These are phyloP conservation scores for Microglena sp. DNA, from an alignment of 139 green algal genomes.

Conservation along the genomic window DNA sequence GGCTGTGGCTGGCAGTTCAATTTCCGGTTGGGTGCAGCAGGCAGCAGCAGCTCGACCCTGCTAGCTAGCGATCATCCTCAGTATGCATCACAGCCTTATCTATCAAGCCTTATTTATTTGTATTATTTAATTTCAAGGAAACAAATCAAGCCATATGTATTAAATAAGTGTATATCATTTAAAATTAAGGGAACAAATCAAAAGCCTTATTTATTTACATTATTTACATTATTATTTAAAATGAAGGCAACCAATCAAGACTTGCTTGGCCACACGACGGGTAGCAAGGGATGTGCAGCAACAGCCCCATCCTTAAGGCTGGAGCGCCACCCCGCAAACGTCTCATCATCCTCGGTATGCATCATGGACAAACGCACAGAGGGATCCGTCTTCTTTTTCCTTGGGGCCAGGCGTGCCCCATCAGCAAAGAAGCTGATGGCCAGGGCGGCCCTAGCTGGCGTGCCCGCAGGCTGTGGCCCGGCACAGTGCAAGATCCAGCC, in stretches of 20 bases:
- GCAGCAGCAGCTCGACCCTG: no score
- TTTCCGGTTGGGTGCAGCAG: no score
- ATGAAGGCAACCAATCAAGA: background rate
- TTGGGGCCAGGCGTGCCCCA: background rate
- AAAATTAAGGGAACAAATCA: no score
- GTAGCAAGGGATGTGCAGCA: background rate
- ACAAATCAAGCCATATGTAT: no score
- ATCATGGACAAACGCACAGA: background rate
- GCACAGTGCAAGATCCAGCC: constrained; percentile 57
- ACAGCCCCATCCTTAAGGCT: background rate
- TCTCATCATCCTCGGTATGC: constrained; percentile 1
- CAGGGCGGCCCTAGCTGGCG: background rate
- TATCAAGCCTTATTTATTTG: no score
- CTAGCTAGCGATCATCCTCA: no score
- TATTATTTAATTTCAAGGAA: no score
- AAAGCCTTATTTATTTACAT: no score
- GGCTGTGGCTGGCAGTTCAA: no score
- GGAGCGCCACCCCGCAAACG: background rate
- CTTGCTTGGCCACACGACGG: background rate
- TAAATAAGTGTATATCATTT: no score
- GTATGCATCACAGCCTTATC: no score
- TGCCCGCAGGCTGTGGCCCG: constrained; percentile 25
- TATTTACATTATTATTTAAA: background rate
- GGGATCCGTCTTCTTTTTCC: constrained; percentile 1
- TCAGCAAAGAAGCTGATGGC: background rate